Evolutionary conservation across 2,329 filamentous ascomycete species (phyloP).

Genomic region (Colletotrichum falcatum): DNA sequence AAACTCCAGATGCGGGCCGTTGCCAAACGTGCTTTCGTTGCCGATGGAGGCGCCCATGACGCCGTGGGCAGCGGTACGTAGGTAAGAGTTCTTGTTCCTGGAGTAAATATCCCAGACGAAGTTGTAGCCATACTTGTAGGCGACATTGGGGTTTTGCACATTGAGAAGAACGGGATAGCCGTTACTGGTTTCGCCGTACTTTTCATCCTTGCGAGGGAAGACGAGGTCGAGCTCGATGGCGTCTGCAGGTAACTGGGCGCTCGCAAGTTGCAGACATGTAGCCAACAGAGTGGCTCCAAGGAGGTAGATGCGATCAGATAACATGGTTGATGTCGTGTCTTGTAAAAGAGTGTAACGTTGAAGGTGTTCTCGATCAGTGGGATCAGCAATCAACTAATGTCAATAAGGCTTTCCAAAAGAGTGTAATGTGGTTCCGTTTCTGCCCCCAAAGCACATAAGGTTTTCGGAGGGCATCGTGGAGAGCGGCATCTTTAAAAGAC

Average conservation of each 20-base stretch:
- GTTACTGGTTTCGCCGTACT: slow-evolving; percentile 33
- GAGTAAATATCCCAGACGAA: slow-evolving; percentile 40
- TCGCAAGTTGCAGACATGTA: slow-evolving; percentile 16
- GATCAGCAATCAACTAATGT: slow-evolving; percentile 24
- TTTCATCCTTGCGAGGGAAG: slow-evolving; percentile 38
- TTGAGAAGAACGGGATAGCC: slow-evolving; percentile 39
- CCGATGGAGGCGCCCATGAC: slow-evolving; percentile 28
- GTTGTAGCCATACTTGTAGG: slow-evolving; percentile 39
- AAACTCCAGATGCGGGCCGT: slow-evolving; percentile 33
- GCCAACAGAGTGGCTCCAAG: slow-evolving; percentile 29
- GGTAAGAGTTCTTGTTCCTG: slow-evolving; percentile 33
- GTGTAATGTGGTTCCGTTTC: background rate
- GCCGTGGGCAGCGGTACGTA: slow-evolving; percentile 38
- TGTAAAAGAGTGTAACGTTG: slow-evolving; percentile 17
- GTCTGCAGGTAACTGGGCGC: slow-evolving; percentile 37
- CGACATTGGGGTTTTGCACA: slow-evolving; percentile 37
- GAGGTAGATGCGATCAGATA: slow-evolving; percentile 26
- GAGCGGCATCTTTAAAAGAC: slow-evolving; percentile 20
- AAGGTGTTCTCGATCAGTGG: slow-evolving; percentile 20
- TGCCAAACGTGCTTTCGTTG: slow-evolving; percentile 34
- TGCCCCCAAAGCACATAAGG: slow-evolving; percentile 21
- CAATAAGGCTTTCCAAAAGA: slow-evolving; percentile 9
- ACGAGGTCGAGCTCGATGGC: slow-evolving; percentile 40
- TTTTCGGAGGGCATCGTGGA: slow-evolving; percentile 24
- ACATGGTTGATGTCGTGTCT: slow-evolving; percentile 14